Conservation (phyloP, 768 basidiomycete genomes). For the Suillus variegatus region DNA sequence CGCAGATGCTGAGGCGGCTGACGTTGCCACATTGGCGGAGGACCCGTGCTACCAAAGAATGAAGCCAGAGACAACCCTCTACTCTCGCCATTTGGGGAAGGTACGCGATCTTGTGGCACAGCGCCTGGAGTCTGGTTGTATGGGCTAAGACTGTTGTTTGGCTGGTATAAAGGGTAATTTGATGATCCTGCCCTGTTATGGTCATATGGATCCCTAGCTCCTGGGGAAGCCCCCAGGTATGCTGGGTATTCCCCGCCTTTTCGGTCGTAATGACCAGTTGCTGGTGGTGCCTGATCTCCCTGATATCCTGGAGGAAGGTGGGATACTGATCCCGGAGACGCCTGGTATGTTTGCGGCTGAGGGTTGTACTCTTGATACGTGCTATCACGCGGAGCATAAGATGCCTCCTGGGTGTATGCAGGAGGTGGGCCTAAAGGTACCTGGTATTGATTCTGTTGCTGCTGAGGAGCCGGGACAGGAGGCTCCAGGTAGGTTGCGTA, state of each 20-base stretch:
- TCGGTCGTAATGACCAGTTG: slow-evolving; percentile 10
- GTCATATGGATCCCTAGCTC: background rate
- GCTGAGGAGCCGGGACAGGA: slow-evolving; percentile 6
- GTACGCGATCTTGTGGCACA: slow-evolving; percentile 9
- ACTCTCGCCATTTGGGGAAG: background rate
- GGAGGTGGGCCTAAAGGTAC: slow-evolving; percentile 15
- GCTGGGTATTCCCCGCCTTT: slow-evolving; percentile 5
- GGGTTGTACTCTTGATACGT: slow-evolving; percentile 12
- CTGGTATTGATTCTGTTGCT: slow-evolving; percentile 10
- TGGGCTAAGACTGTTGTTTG: background rate
- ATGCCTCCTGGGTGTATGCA: slow-evolving; percentile 3
- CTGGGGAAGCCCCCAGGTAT: background rate
- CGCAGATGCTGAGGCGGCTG: slow-evolving; percentile 14
- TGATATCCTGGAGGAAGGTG: slow-evolving; percentile 8
- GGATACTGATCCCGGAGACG: slow-evolving; percentile 2
- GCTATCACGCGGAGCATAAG: slow-evolving; percentile 15
- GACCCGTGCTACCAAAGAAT: slow-evolving; percentile 30
- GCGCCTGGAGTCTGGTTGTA: slow-evolving; percentile 2
- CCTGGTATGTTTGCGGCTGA: slow-evolving; percentile 12
- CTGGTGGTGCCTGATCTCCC: slow-evolving; percentile 8
- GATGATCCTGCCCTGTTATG: slow-evolving; percentile 1
- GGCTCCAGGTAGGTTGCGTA: slow-evolving; percentile 7
- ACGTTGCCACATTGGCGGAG: slow-evolving; percentile 30
- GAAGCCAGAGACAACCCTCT: slow-evolving; percentile 18
- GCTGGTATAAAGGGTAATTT: background rate